Percentiles rank a stretch among this genome's conserved stretches.
phyloP scores from a whole-genome alignment of 2,329 filamentous ascomycete species.

The Mycogone perniciosa region DNA sequence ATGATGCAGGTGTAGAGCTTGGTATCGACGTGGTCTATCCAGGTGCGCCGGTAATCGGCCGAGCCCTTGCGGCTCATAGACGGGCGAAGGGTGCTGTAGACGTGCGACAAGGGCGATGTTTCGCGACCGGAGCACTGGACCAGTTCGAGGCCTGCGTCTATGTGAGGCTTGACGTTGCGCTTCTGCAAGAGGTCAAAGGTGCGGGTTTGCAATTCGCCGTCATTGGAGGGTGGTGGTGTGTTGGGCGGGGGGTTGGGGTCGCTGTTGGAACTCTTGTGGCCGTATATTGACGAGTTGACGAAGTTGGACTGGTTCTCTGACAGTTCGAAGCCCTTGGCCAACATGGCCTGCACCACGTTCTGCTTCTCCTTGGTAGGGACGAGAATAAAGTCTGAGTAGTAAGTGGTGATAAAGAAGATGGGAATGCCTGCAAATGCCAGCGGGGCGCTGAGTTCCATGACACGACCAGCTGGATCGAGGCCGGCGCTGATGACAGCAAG shows the following conservation, averaged over 20 bases:
- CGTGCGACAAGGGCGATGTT: constrained; percentile 33
- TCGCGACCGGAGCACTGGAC: constrained; percentile 73
- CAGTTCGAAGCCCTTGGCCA: constrained; percentile 78
- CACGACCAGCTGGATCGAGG: constrained; percentile 82
- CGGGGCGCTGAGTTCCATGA: constrained; percentile 85
- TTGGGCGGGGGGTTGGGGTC: constrained; percentile 45
- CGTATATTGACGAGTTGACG: constrained; percentile 44
- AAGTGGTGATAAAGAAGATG: constrained; percentile 98
- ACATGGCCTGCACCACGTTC: constrained; percentile 69
- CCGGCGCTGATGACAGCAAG: constrained; percentile 87
- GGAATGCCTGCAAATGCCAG: constrained; percentile 87
- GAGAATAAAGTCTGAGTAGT: constrained; percentile 95
- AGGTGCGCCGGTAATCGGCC: constrained; percentile 34
- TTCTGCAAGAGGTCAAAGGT: constrained; percentile 81
- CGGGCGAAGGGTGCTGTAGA: constrained; percentile 32
- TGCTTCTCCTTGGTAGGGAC: constrained; percentile 70
- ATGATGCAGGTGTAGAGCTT: constrained; percentile 58
- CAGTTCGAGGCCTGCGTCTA: constrained; percentile 63
- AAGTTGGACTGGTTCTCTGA: constrained; percentile 65
- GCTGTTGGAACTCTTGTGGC: constrained; percentile 23
- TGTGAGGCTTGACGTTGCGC: constrained; percentile 65
- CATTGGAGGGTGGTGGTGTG: constrained; percentile 70
- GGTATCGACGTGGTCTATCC: constrained; percentile 56
- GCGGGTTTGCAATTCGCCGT: constrained; percentile 71
- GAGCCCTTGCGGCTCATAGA: constrained; percentile 31